phyloP scores from a whole-genome alignment of 441 rosid species.

The Arabidopsis lyrata region DNA sequence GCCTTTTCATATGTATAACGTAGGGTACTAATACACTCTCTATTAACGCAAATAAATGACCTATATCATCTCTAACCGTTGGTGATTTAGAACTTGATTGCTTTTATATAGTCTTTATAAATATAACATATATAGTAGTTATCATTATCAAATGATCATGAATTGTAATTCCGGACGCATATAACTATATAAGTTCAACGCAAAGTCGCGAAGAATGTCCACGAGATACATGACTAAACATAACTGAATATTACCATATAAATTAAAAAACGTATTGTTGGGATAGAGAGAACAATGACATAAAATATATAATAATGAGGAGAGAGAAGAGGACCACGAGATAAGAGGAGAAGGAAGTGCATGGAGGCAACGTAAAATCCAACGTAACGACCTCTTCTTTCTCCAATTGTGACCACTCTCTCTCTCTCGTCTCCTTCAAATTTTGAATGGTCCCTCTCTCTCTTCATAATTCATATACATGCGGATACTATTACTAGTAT shows the following conservation, averaged over 20 bases:
- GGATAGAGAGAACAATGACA: constrained; percentile 25
- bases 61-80: constrained; percentile 1
- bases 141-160: constrained; percentile 6
- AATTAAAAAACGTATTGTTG: neutral
- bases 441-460: constrained; percentile 32
- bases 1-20: neutral
- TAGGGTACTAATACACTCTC: constrained; percentile 25
- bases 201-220: neutral
- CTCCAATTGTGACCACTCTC: constrained; percentile 43
- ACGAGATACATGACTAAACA: too few species aligned
- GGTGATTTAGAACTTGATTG: neutral
- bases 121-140: neutral
- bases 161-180: neutral
- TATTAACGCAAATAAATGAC: constrained; percentile 33
- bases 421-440: constrained; percentile 35
- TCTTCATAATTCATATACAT: constrained; percentile 25
- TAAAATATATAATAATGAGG: constrained; percentile 35
- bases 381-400: constrained; percentile 41
- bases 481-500: constrained; percentile 36
- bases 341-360: constrained; percentile 38
- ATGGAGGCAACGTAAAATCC: constrained; percentile 50
- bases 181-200: neutral
- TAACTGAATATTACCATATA: too few species aligned
- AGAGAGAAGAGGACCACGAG: constrained; percentile 44
- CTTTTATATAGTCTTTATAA: neutral